Evolutionary conservation across 2,329 filamentous ascomycete genomes (phyloP), one percentile per base, ranked within the genome.

Genomic region (Pyrenophora tritici-repentis): DNA sequence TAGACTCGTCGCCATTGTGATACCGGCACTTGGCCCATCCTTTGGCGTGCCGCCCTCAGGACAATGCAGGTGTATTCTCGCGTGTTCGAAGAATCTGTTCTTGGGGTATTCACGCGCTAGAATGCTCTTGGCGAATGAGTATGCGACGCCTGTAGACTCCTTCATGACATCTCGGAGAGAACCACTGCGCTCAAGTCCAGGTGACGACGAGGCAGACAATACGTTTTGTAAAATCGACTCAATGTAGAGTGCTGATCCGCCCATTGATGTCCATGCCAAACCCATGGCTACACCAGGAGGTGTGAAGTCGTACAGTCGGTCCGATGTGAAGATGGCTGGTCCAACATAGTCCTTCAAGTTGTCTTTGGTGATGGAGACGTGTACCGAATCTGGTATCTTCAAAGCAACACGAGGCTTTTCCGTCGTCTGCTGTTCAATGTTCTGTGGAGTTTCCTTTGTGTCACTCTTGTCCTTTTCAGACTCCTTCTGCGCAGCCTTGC

Each of bases 111-210:
- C 78, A 68, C 86, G 87, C 6, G 88, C 91, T 82, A 97, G 86
- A 53, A 93, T 81, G 1, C 91, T 87, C 78, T 97, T 97, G 66
- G 91, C 87, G 68, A 96, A 99, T 0, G 91, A 96, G 79, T 99
- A 97, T 39, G 94, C 95, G 59, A 99, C 97, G 2, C 86, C 81
- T 0, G 91, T 94, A 2, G 92, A 97, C 76, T 99, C 94, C 77
- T 97, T 97, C 95, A 99, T 99, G 33, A 99, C 94, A 13, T 85
- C 85, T 78, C 96, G 94, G 41, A 99, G 82, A 70, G 97, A 97
- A 52, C 94, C 94, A 0, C 94, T 99, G 53, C 92, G 91, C 68
- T 96, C 90, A 36, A 99, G 80, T 14, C 88, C 85, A 6, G 93
- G 88, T 14, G 88, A 83, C 20, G 90, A 93, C 50, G 83, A 82